Evolutionary conservation across 2,329 filamentous ascomycete species (phyloP), one percentile per base, ranked within the genome.

Genomic region (Aureobasidium sp.): DNA sequence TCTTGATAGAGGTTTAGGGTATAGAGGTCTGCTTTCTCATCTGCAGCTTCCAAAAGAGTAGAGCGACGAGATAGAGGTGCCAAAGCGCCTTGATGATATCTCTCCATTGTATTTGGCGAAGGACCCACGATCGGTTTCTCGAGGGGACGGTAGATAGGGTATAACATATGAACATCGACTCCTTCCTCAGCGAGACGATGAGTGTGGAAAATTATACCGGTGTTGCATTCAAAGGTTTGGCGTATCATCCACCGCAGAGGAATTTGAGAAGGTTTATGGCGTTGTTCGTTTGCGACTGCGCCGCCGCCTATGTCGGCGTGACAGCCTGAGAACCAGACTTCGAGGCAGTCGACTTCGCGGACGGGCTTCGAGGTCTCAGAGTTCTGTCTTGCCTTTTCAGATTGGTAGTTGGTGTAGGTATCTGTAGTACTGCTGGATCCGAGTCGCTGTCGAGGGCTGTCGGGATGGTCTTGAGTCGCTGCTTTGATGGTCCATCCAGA

Each of bases 201-300:
- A 0, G 74, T 71, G 44, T 72, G 70, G 69, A 78, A 78, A n/a
- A 77, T 65, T 39, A 79, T 78, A 1, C 76, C 77, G 0, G 77
- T 78, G 54, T 78, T 67, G 68, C 76, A 78, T 63, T 77, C 75
- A 64, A 79, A 79, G 62, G 73, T 75, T 65, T 79, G 76, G 27
- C 77, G 71, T 11, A 79, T 70, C 77, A 79, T 79, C 77, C 77
- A 79, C 3, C 77, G 73, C 3, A 79, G 69, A 5, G 77, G 77
- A 13, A 78, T 78, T 3, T 74, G 74, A 4, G 76, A 72, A 6
- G 79, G 72, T 66, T 75, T 77, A 60, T 79, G 76, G 2, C 76
- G 71, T 42, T 68, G 69, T 37, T 73, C 71, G 62, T 78, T 78
- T 2, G 66, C 62, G 3, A 77, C 74, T 2, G 77, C 76, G 6